phyloP scores from a whole-genome alignment of 179 eudicot species.

The Pouteria campechiana region DNA sequence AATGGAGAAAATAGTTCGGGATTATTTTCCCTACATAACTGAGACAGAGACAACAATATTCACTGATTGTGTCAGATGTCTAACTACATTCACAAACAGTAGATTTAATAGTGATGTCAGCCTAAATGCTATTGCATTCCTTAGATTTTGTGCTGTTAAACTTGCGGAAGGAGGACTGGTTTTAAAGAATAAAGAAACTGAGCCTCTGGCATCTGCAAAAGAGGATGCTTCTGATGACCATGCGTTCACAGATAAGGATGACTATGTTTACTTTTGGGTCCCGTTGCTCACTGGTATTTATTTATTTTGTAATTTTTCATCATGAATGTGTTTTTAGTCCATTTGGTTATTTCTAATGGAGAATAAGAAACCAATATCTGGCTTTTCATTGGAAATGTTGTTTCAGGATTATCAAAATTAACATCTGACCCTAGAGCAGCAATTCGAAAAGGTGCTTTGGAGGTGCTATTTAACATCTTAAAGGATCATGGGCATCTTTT shows the following conservation, averaged over 20 bases:
- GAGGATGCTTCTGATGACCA: conserved; percentile 40
- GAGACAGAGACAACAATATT: conserved; percentile 88
- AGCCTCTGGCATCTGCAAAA: conserved; percentile 29
- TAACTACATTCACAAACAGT: conserved; percentile 90
- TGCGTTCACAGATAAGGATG: conserved; percentile 40
- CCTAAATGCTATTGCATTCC: conserved; percentile 97
- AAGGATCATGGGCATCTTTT: conserved; percentile 95
- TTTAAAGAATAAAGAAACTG: conserved; percentile 45
- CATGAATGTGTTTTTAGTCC: background rate
- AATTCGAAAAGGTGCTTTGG: conserved; percentile 80
- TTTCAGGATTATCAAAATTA: conserved; percentile 70
- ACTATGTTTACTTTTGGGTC: conserved; percentile 66
- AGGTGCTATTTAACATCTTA: conserved; percentile 92
- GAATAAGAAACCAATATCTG: too few relatives aligned
- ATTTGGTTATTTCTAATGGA: background rate
- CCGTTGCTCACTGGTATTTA: conserved; percentile 82
- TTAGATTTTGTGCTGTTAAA: conserved; percentile 94
- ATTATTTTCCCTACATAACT: conserved; percentile 86
- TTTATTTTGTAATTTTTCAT: background rate
- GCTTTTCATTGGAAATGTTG: background rate
- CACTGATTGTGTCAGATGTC: conserved; percentile 92
- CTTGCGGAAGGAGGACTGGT: conserved; percentile 93
- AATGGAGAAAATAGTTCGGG: conserved; percentile 95
- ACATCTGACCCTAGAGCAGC: conserved; percentile 90
- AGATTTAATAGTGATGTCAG: conserved; percentile 86